phyloP scores from a whole-genome alignment of 164 flowering plant genomes.

The Aristolochia contorta region DNA sequence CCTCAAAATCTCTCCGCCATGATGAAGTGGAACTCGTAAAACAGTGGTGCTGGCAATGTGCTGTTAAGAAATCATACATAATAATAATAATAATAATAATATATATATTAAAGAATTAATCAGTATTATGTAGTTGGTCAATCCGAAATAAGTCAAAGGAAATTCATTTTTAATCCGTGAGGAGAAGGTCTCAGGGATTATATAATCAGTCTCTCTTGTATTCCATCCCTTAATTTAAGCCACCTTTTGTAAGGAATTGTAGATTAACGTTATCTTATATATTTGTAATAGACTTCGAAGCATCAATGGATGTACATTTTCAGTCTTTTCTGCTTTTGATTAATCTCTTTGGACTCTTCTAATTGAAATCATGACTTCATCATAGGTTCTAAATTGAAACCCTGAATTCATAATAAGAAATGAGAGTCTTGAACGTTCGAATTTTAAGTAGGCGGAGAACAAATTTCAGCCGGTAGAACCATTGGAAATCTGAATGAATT shows the following conservation, averaged over 20 bases:
- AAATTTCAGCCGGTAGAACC: no score
- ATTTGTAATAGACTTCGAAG: neutral
- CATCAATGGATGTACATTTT: no score
- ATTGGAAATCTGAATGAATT: no score
- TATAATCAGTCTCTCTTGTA: no score
- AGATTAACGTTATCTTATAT: neutral
- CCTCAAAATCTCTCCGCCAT: constrained; percentile 28
- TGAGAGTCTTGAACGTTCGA: no score
- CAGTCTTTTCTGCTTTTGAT: no score
- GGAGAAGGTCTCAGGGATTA: neutral
- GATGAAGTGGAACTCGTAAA: constrained; percentile 13
- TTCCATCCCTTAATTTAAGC: neutral
- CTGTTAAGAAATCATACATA: neutral
- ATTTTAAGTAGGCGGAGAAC: no score
- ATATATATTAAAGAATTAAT: neutral
- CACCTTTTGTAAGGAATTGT: neutral
- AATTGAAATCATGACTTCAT: neutral
- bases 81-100: no score
- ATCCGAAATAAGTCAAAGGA: neutral
- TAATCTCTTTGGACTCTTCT: neutral
- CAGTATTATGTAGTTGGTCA: neutral
- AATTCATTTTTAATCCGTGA: constrained; percentile 2
- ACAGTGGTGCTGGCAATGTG: neutral
- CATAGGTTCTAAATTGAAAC: neutral
- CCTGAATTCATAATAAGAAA: no score